These are phyloP conservation scores for Backusella tarrabulga DNA, from an alignment of 192 early-diverging fungal genomes.

Conservation along the genomic window DNA sequence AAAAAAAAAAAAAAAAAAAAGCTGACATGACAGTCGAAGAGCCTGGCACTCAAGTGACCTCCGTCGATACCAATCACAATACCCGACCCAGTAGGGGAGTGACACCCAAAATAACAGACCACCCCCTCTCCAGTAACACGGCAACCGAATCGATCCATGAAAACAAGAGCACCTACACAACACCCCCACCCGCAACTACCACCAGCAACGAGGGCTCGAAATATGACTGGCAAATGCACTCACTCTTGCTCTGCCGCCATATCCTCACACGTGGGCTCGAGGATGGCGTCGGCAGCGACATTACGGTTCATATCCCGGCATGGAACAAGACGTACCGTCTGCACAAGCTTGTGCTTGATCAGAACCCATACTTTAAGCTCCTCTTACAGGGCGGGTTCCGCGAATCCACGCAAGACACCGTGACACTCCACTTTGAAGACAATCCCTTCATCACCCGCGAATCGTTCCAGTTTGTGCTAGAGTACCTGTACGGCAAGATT, in stretches of 20 bases:
- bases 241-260: slow-evolving; percentile 36
- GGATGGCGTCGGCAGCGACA: slow-evolving; percentile 49
- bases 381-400: slow-evolving; percentile 48
- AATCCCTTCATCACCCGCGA: slow-evolving; percentile 47
- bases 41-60: not conserved
- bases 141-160: not conserved
- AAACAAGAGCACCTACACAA: not conserved
- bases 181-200: not conserved
- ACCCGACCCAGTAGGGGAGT: not conserved
- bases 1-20: not conserved
- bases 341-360: slow-evolving; percentile 52
- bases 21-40: not conserved
- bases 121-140: not conserved
- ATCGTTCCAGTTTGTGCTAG: slow-evolving; percentile 51
- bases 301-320: slow-evolving; percentile 36
- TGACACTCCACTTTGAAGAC: slow-evolving; percentile 50
- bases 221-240: slow-evolving; percentile 31
- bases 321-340: slow-evolving; percentile 50
- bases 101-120: slow-evolving; percentile 17
- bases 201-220: not conserved
- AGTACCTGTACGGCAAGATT: slow-evolving; percentile 48
- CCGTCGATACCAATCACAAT: not conserved
- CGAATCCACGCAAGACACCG: slow-evolving; percentile 28
- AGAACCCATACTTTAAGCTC: slow-evolving; percentile 49
- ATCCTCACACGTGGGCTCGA: slow-evolving; percentile 46